These are phyloP conservation scores for Brettanomyces sp. DNA, from an alignment of 805 yeast genomes.

Conservation along the genomic window DNA sequence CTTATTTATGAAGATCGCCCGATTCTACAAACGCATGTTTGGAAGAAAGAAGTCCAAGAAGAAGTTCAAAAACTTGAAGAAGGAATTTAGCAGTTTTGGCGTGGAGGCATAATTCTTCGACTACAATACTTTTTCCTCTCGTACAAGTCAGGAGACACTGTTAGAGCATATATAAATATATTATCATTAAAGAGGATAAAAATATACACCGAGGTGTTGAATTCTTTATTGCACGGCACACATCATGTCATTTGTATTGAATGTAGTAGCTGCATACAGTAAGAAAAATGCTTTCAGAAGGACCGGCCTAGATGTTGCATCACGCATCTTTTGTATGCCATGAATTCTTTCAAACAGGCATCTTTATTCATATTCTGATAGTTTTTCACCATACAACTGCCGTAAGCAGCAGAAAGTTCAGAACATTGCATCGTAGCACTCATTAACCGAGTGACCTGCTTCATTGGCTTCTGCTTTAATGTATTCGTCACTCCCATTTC, in stretches of 20 bases:
- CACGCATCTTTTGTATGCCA: conserved; percentile 41
- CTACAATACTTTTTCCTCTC: too few relatives aligned
- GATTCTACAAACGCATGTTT: conserved; percentile 27
- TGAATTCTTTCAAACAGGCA: conserved; percentile 44
- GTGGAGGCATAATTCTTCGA: background rate
- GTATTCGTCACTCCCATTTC: background rate
- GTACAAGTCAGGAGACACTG: too few relatives aligned
- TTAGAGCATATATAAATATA: background rate
- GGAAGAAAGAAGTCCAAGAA: conserved; percentile 23
- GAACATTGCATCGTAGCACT: conserved; percentile 21
- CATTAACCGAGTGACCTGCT: conserved; percentile 25
- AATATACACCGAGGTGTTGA: background rate
- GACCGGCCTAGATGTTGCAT: conserved; percentile 23
- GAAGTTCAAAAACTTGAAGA: conserved; percentile 28
- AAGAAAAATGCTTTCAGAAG: background rate
- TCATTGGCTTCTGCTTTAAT: conserved; percentile 14
- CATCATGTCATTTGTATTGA: background rate
- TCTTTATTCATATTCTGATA: conserved; percentile 43
- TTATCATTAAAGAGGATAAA: background rate
- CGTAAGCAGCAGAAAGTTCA: conserved; percentile 32
- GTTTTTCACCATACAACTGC: conserved; percentile 42
- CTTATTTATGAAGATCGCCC: conserved; percentile 34
- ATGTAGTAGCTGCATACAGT: too few relatives aligned
- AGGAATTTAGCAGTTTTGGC: conserved; percentile 16
- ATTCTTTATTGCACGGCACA: background rate